Conservation (phyloP, 192 early-diverging fungal species). For the Linnemannia schmuckeri region DNA sequence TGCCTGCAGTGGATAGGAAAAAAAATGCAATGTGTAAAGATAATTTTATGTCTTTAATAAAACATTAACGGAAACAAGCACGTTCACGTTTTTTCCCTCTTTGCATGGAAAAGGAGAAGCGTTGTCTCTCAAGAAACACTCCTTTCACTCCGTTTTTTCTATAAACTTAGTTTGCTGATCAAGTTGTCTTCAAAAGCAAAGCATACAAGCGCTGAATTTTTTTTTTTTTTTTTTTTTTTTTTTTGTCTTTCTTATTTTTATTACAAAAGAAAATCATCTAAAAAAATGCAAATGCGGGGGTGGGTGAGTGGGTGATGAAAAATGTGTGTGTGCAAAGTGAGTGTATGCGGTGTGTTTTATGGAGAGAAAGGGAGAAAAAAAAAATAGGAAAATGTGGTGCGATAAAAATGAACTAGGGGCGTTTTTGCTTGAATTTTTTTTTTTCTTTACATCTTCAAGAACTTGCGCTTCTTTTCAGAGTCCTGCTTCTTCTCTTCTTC, state of each 20-base stretch:
- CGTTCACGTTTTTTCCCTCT: neutral
- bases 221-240: neutral
- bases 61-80: neutral
- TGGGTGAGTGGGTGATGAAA: neutral
- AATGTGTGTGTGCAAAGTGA: neutral
- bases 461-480: constrained; percentile 83
- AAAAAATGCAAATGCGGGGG: constrained; percentile 8
- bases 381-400: no score
- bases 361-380: neutral
- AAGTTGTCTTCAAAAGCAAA: no score
- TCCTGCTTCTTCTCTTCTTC: constrained; percentile 64
- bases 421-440: neutral
- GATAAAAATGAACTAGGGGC: no score
- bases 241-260: constrained; percentile 9
- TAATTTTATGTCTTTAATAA: neutral
- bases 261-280: constrained; percentile 10
- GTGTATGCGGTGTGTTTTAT: neutral
- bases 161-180: no score
- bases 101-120: no score
- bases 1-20: constrained; percentile 83
- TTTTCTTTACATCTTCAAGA: constrained; percentile 62
- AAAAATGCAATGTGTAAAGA: neutral
- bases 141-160: no score
- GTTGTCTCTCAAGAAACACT: no score
- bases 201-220: neutral